phyloP scores from a whole-genome alignment of 2,329 filamentous ascomycete species.

The Chrysoporthe cubensis region DNA sequence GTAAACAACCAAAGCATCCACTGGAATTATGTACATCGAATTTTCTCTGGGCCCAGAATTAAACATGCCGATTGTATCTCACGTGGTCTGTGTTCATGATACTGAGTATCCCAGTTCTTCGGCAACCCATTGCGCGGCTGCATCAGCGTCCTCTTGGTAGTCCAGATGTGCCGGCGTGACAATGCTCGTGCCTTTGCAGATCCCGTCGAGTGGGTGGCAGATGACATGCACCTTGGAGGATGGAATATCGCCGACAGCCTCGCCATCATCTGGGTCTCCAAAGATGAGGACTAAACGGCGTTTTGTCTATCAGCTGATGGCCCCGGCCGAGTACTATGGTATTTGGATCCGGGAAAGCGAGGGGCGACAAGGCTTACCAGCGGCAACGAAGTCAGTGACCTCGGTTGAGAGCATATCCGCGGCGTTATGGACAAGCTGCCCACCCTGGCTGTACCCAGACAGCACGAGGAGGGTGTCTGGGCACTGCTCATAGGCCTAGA shows the following conservation, averaged over 20 bases:
- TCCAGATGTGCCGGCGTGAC: slow-evolving; percentile 20
- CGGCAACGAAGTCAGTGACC: slow-evolving; percentile 29
- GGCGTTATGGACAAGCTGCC: slow-evolving; percentile 38
- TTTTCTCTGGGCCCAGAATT: not conserved
- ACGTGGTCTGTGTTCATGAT: not conserved
- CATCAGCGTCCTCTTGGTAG: slow-evolving; percentile 26
- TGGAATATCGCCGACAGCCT: slow-evolving; percentile 24
- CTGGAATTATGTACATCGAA: not conserved
- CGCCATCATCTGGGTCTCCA: slow-evolving; percentile 33
- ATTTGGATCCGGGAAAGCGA: not conserved
- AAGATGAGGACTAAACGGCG: slow-evolving; percentile 34
- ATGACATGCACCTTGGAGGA: slow-evolving; percentile 27
- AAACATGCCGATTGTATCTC: not conserved
- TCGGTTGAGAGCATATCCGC: slow-evolving; percentile 30
- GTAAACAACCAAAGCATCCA: not conserved
- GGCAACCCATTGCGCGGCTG: slow-evolving; percentile 23
- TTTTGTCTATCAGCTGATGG: not conserved
- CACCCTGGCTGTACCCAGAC: slow-evolving; percentile 43
- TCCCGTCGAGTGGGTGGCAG: slow-evolving; percentile 30
- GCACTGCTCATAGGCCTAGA: slow-evolving; percentile 35
- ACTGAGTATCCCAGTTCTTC: slow-evolving; percentile 13
- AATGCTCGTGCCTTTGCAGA: slow-evolving; percentile 24
- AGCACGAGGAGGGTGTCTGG: slow-evolving; percentile 47
- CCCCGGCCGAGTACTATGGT: not conserved
- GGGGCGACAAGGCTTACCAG: slow-evolving; percentile 16